Base-by-base conservation (phyloP, 2,329 filamentous ascomycete species). In the Rasamsonia emersonii region DNA sequence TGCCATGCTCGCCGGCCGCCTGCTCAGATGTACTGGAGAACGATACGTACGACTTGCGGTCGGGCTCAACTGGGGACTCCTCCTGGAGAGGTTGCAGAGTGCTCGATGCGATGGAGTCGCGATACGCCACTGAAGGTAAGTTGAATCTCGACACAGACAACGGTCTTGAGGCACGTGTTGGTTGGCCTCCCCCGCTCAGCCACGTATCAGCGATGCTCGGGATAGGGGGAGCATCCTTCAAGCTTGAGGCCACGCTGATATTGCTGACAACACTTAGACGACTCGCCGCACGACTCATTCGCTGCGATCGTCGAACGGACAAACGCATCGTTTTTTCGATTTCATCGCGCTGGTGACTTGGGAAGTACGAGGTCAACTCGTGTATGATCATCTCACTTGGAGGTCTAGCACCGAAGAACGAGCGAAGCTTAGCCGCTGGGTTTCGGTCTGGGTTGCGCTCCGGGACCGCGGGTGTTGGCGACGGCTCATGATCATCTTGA, bases 381-480 rank as follows among this genome's bases (percentile, higher is more conserved):
- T 91, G 93, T 16, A 89, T 89, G 53, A 98, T 98, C 54, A 98
- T 75, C 65, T 98, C 91, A 63, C 89, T 96, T 2, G 91, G 91
- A 11, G 91, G 91, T 46, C 91, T 74, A 42, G 91, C 79, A 19
- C 89, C 89, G 49, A 93, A 91, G 61, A 96, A 96, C 43, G 63
- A 64, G n/a, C 64, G 61, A 10, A 66, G 41, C 36, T 60, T 65
- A 14, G 56, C 52, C 28, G 54, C 49, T 2, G 56, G 50, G 19
- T 56, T 51, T n/a, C 51, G 56, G 33, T 58, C 56, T 23, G 33
- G 38, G 31, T 41, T 45, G 14, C 44, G 36, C 11, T 38, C 36
- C 28, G 30, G 33, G 20, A 17, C 9, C 4, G 34, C 11, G 14
- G 34, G 32, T 14, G 33, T 39, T 5, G 45, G 41, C 10, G 47